Evolutionary conservation across 108 stramenopile species (phyloP).

Genomic region (Conticribra weissflogii): DNA sequence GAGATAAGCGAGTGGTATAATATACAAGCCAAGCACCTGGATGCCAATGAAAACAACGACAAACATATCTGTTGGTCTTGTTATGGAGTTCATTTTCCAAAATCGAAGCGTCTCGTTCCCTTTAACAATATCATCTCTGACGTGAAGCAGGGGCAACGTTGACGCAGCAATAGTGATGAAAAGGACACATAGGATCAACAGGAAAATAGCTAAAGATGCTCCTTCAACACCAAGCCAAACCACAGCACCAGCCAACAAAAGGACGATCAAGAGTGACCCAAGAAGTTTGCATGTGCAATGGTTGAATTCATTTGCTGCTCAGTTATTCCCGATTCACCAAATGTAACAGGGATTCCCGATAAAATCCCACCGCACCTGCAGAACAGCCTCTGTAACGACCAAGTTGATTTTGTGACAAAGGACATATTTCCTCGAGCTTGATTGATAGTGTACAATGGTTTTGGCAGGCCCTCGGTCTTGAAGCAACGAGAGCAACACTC

Average conservation of each 20-base stretch:
- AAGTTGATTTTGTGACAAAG: constrained; percentile 36
- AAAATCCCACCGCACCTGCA: constrained; percentile 15
- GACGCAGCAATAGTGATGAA: background rate
- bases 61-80: constrained; percentile 31
- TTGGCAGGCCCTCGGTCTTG: constrained; percentile 4
- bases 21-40: constrained; percentile 29
- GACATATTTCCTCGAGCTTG: constrained; percentile 28
- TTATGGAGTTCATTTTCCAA: constrained; percentile 37
- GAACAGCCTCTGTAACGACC: constrained; percentile 47
- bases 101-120: constrained; percentile 15
- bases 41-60: constrained; percentile 19
- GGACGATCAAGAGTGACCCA: constrained; percentile 22
- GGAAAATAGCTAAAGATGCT: constrained; percentile 7
- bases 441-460: constrained; percentile 20
- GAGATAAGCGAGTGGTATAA: constrained; percentile 52
- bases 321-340: constrained; percentile 31
- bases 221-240: constrained; percentile 31
- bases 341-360: constrained; percentile 27
- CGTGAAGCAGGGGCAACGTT: constrained; percentile 12
- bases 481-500: too few species aligned
- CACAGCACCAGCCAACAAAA: constrained; percentile 23
- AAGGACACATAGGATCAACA: constrained; percentile 16
- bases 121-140: constrained; percentile 15
- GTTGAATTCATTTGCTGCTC: constrained; percentile 30
- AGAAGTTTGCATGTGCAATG: constrained; percentile 32